A percentile compares a stretch with the other conserved stretches of the same genome.
Conservation (phyloP, 73 alveolate genomes). For the Paramecium octaurelia region DNA sequence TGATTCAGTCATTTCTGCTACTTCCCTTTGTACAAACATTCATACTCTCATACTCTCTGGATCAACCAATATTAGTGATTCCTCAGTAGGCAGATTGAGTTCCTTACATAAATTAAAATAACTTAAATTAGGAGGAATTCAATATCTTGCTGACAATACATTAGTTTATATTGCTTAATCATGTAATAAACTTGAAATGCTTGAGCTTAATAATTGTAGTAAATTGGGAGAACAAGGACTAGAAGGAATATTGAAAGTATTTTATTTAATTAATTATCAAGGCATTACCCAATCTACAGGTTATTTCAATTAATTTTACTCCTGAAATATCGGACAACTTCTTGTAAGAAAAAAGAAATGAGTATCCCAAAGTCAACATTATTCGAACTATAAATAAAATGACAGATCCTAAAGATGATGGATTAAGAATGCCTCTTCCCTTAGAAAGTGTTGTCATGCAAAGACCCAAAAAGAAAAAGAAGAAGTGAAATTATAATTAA, state of each 20-base stretch:
- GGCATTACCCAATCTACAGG: not conserved
- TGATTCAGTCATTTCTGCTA: slow-evolving; percentile 17
- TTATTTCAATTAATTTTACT: slow-evolving; percentile 48
- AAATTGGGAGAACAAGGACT: slow-evolving; percentile 42
- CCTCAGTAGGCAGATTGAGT: not conserved
- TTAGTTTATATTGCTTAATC: not conserved
- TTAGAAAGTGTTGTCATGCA: slow-evolving; percentile 43
- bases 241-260: slow-evolving; percentile 26
- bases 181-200: slow-evolving; percentile 21
- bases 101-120: not conserved
- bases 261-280: not conserved
- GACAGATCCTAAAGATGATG: slow-evolving; percentile 60
- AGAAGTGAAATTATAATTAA: not conserved
- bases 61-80: not conserved
- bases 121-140: slow-evolving; percentile 50
- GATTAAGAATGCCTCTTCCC: slow-evolving; percentile 58
- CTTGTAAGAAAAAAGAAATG: slow-evolving; percentile 1
- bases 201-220: slow-evolving; percentile 28
- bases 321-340: slow-evolving; percentile 35
- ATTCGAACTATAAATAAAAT: slow-evolving; percentile 11
- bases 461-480: slow-evolving; percentile 52
- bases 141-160: slow-evolving; percentile 8
- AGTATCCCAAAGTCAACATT: slow-evolving; percentile 26
- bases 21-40: not conserved
- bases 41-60: slow-evolving; percentile 5